These are phyloP conservation scores for Penicillium alfredii DNA, from an alignment of 495 filamentous ascomycete species.

Conservation along the genomic window DNA sequence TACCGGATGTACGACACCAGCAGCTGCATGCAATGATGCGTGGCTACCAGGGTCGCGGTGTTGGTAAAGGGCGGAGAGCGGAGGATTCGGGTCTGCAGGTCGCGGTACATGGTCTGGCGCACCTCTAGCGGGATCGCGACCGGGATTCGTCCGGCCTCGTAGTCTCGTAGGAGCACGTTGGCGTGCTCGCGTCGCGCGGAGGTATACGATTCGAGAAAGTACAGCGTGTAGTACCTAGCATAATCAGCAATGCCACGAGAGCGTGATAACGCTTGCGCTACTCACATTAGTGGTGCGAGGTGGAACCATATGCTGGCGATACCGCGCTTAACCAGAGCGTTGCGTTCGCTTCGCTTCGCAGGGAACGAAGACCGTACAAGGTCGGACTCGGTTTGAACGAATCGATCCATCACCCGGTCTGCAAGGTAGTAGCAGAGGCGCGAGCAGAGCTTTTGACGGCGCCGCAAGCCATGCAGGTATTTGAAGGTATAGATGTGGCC, in stretches of 20 bases:
- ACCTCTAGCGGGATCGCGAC: constrained; percentile 31
- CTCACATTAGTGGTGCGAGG: constrained; percentile 40
- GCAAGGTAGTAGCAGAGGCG: constrained; percentile 39
- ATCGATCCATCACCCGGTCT: constrained; percentile 40
- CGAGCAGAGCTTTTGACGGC: constrained; percentile 37
- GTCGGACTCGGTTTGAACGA: constrained; percentile 26
- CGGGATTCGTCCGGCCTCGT: constrained; percentile 35
- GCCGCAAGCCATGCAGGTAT: constrained; percentile 34
- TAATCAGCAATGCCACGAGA: background rate
- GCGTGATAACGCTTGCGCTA: background rate
- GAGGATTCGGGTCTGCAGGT: constrained; percentile 36
- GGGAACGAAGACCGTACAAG: constrained; percentile 32
- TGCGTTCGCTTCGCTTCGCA: constrained; percentile 26
- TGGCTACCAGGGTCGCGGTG: constrained; percentile 37
- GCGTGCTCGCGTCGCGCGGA: constrained; percentile 39
- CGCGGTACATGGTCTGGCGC: constrained; percentile 34
- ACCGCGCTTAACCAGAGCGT: constrained; percentile 29
- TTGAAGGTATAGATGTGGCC: constrained; percentile 42
- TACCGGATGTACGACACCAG: constrained; percentile 37
- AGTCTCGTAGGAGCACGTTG: constrained; percentile 36
- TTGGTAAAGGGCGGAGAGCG: constrained; percentile 41
- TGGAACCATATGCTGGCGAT: constrained; percentile 34
- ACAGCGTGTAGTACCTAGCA: constrained; percentile 37
- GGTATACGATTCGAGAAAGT: constrained; percentile 39
- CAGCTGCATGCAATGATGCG: constrained; percentile 42